These are phyloP conservation scores for Bretschneidera sinensis DNA, from an alignment of 345 rosid species.

Conservation along the genomic window DNA sequence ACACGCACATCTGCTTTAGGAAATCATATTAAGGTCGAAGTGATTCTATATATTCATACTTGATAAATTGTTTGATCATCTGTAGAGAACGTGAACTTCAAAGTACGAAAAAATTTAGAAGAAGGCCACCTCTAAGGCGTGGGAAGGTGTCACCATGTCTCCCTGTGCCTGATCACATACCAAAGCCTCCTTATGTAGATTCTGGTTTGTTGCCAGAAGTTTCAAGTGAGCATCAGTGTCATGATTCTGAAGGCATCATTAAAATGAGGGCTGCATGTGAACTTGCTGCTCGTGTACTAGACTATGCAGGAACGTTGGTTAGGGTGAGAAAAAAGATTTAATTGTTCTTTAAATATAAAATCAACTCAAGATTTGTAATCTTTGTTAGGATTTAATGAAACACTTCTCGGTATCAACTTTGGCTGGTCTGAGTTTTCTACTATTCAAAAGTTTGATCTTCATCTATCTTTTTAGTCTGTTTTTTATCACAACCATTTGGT, in stretches of 20 bases:
- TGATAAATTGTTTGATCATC: constrained; percentile 2
- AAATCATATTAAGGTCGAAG: constrained; percentile 4
- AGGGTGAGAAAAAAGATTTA: constrained; percentile 38
- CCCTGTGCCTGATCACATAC: constrained; percentile 75
- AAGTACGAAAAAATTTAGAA: constrained; percentile 31
- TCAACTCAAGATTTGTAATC: not conserved
- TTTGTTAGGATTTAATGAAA: not conserved
- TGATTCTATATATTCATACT: constrained; percentile 4
- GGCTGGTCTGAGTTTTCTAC: not conserved
- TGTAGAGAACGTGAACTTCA: constrained; percentile 59
- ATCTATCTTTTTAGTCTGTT: not conserved
- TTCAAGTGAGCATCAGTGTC: constrained; percentile 56
- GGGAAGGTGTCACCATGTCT: constrained; percentile 80
- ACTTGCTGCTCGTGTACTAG: constrained; percentile 85
- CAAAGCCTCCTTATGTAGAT: constrained; percentile 69
- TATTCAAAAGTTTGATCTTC: not conserved
- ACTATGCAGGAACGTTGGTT: constrained; percentile 73
- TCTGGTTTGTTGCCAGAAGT: constrained; percentile 60
- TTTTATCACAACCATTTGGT: too few species aligned
- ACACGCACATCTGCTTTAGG: too few species aligned
- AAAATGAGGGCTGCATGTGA: constrained; percentile 85
- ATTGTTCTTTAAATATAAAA: not conserved
- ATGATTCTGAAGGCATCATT: constrained; percentile 63
- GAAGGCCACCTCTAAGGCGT: constrained; percentile 62
- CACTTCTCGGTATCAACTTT: too few species aligned